These are phyloP conservation scores for Pseudognaphalium luteoalbum DNA, from an alignment of 129 eudicot species.

Conservation along the genomic window DNA sequence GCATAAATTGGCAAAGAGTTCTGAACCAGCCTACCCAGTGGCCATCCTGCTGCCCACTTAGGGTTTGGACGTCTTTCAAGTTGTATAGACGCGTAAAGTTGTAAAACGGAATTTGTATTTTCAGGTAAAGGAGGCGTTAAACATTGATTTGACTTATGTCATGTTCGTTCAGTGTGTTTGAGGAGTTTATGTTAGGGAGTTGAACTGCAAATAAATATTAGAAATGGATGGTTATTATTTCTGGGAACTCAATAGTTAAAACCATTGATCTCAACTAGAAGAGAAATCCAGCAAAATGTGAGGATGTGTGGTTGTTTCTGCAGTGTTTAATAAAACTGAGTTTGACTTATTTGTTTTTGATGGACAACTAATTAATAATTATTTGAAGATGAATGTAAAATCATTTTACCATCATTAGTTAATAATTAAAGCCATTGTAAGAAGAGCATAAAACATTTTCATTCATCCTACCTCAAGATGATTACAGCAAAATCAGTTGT, in stretches of 20 bases:
- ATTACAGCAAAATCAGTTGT: too few species aligned
- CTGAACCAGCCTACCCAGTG: background rate
- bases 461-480: too few species aligned
- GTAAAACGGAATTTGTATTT: conserved; percentile 18
- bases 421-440: too few species aligned
- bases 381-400: too few species aligned
- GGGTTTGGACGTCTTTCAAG: background rate
- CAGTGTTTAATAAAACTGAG: too few species aligned
- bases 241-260: background rate
- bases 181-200: conserved; percentile 6
- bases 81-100: conserved; percentile 26
- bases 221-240: too few species aligned
- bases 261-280: background rate
- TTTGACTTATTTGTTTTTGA: too few species aligned
- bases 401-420: too few species aligned
- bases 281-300: background rate
- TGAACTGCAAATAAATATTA: conserved; percentile 3
- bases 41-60: background rate
- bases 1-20: conserved; percentile 1
- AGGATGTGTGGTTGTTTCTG: too few species aligned
- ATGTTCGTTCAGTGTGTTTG: conserved; percentile 9
- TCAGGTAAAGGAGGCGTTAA: conserved; percentile 15
- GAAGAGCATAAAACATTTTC: too few species aligned
- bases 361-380: too few species aligned
- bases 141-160: background rate